Base-by-base conservation (phyloP, 148 eudicot species). In the Fagopyrum tataricum region DNA sequence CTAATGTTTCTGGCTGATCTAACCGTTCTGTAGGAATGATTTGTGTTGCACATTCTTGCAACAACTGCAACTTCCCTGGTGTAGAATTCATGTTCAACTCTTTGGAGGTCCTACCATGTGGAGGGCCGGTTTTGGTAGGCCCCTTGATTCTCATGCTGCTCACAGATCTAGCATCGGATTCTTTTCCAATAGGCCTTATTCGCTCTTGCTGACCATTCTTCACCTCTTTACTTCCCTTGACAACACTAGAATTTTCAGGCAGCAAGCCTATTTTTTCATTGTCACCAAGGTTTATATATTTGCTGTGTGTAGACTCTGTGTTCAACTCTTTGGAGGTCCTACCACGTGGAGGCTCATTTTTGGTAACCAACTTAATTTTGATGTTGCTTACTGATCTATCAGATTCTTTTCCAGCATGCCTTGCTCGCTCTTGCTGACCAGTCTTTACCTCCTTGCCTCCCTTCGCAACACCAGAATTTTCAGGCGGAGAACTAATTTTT, bases 171-270 rank as follows among this genome's bases (percentile, higher is more conserved):
- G 67, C 75, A 69, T 44, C 47, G 26, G 18, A 39, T 31, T 31
- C 46, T 69, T 75, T 76, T 72, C 73, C 83, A 79, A 26, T 79
- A 70, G 72, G 71, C n/a, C 55, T 70, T 39, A 71, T 74, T 62
- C 48, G 66, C 72, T 74, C 77, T 66, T 56, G 49, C 56, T 74
- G 79, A 67, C 23, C 44, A 75, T 42, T 70, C 77, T 61, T 77
- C 59, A 67, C 23, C 46, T 41, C 12, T 55, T 51, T 39, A 73
- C 40, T 20, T 67, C 58, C 74, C 68, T 74, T 72, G 53, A 37
- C 62, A 71, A 74, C 53, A 56, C 68, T 76, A 41, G 74, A 55
- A 76, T 31, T 73, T 42, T 21, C 56, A 64, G 49, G 53, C 24
- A 75, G 67, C 62, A 51, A 68, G 71, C 70, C 52, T 11, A 48